These are phyloP conservation scores for Erucastrum elatum DNA, from an alignment of 345 rosid genomes.

Conservation along the genomic window DNA sequence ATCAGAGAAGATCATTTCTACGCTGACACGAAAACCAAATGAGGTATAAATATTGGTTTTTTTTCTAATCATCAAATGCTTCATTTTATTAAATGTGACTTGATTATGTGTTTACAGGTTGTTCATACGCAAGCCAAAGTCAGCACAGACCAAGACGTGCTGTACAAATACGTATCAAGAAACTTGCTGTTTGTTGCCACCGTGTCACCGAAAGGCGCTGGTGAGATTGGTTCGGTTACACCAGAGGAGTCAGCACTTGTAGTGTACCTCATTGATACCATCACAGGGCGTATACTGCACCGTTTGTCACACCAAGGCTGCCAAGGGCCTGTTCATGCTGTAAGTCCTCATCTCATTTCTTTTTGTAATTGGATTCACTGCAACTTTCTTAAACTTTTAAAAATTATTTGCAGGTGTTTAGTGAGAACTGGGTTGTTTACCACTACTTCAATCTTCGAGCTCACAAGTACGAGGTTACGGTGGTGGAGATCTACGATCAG, in stretches of 20 bases:
- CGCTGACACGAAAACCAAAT: constrained; percentile 65
- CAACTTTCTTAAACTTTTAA: constrained; percentile 28
- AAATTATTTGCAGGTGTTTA: constrained; percentile 67
- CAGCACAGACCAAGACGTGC: constrained; percentile 78
- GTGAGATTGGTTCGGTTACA: constrained; percentile 78
- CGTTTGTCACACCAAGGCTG: constrained; percentile 93
- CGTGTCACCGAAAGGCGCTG: constrained; percentile 83
- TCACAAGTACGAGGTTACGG: constrained; percentile 96
- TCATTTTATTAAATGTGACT: constrained; percentile 2
- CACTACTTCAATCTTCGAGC: constrained; percentile 98
- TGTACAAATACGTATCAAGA: constrained; percentile 87
- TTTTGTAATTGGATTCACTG: constrained; percentile 2
- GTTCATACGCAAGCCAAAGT: constrained; percentile 98
- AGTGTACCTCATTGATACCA: constrained; percentile 82
- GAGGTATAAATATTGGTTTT: constrained; percentile 58
- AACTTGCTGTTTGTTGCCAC: constrained; percentile 91
- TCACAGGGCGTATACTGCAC: constrained; percentile 90
- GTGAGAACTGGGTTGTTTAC: constrained; percentile 99
- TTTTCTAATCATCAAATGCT: not conserved
- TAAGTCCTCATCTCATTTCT: constrained; percentile 44
- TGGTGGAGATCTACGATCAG: constrained; percentile 90
- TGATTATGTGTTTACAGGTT: constrained; percentile 51
- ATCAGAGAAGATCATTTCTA: constrained; percentile 79
- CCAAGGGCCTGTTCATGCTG: constrained; percentile 94
- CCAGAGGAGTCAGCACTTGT: constrained; percentile 88